A percentile compares a stretch with the other conserved stretches of the same genome.
phyloP scores from a whole-genome alignment of 306 rosid species.

The Castanopsis chinensis region DNA sequence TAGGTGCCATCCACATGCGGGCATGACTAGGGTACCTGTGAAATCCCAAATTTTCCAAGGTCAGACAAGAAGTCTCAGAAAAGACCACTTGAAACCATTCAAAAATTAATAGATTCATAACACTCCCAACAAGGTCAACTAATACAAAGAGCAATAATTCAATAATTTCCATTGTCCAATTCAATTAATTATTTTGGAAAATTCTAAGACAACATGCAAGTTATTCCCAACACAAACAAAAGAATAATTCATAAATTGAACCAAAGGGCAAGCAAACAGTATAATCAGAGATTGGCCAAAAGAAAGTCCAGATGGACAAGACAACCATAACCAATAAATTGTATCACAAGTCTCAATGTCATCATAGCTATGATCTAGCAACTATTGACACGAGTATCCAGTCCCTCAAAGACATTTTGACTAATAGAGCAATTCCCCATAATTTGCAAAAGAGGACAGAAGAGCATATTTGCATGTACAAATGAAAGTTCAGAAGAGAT shows the following conservation, averaged over 20 bases:
- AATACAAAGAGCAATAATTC: slow-evolving; percentile 11
- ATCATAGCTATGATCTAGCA: background rate
- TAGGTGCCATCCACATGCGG: slow-evolving; percentile 97
- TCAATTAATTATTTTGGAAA: background rate
- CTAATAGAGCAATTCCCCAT: background rate
- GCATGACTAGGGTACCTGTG: slow-evolving; percentile 98
- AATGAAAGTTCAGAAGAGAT: background rate
- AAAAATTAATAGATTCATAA: slow-evolving; percentile 1
- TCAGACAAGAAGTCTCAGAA: slow-evolving; percentile 16
- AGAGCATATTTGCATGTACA: background rate
- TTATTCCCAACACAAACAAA: background rate
- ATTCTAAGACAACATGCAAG: background rate
- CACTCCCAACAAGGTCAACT: background rate
- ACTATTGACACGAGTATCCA: background rate
- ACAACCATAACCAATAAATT: background rate
- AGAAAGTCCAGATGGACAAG: background rate
- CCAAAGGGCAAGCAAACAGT: background rate
- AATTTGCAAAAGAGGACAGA: background rate
- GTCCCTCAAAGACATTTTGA: background rate
- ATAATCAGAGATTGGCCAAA: background rate
- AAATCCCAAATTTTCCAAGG: slow-evolving; percentile 22
- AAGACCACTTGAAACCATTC: slow-evolving; percentile 16
- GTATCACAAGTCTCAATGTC: background rate
- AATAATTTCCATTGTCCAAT: background rate
- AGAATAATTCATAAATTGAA: background rate